These are phyloP conservation scores for Ganoderma lingzhi DNA, from an alignment of 1,284 basidiomycete species.

Conservation along the genomic window DNA sequence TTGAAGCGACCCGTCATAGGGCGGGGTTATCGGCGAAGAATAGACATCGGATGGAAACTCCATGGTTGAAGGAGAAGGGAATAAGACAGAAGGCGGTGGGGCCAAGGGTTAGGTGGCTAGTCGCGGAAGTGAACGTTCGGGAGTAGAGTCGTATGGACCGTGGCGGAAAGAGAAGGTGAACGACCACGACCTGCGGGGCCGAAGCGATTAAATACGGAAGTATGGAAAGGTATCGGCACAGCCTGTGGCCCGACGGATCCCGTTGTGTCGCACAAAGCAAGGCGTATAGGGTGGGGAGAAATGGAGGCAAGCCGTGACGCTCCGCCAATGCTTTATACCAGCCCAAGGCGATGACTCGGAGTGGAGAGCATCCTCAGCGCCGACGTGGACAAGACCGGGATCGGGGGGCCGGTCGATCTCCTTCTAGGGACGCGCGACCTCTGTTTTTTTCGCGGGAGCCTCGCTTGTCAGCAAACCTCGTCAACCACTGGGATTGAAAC, in stretches of 20 bases:
- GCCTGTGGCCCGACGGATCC: conserved; percentile 22
- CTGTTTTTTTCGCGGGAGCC: background rate
- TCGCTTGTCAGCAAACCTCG: background rate
- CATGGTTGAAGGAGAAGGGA: background rate
- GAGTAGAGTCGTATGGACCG: conserved; percentile 10
- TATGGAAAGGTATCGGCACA: conserved; percentile 22
- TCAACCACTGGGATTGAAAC: background rate
- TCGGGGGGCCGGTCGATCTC: conserved; percentile 15
- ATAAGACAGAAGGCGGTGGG: background rate
- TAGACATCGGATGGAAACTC: conserved; percentile 5
- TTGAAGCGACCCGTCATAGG: background rate
- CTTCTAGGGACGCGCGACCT: background rate
- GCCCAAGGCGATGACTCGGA: background rate
- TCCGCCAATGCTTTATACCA: conserved; percentile 21
- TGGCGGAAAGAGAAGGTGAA: conserved; percentile 9
- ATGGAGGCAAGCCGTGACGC: conserved; percentile 12
- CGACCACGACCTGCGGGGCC: conserved; percentile 29
- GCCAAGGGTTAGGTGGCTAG: background rate
- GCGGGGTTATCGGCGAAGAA: background rate
- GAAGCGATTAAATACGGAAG: conserved; percentile 26
- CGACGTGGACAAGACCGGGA: conserved; percentile 26
- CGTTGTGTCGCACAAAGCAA: conserved; percentile 19
- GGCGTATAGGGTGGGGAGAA: conserved; percentile 11
- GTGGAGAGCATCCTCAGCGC: conserved; percentile 9
- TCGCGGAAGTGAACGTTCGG: background rate